phyloP scores from a whole-genome alignment of 805 yeast genomes.

The Suhomyces kilbournensis region DNA sequence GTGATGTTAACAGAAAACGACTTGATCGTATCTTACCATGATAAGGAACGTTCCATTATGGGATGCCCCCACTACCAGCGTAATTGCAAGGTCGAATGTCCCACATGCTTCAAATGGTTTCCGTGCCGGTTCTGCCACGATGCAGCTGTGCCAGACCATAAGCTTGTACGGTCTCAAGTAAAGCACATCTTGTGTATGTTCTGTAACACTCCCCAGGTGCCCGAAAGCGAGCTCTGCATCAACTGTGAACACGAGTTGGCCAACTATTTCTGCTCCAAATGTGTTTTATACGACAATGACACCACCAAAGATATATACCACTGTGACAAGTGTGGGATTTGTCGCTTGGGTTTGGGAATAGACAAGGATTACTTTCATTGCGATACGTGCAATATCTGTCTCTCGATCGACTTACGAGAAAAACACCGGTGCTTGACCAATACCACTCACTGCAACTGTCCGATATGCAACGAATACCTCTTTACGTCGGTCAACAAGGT shows the following conservation, averaged over 20 bases:
- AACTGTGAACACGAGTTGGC: constrained; percentile 69
- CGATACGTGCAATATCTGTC: constrained; percentile 82
- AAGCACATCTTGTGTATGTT: constrained; percentile 76
- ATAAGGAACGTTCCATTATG: constrained; percentile 40
- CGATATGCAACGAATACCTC: constrained; percentile 88
- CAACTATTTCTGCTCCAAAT: constrained; percentile 69
- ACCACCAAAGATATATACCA: constrained; percentile 79
- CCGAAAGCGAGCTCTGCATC: constrained; percentile 62
- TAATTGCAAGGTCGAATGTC: constrained; percentile 80
- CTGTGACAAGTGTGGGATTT: constrained; percentile 89
- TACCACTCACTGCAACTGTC: constrained; percentile 88
- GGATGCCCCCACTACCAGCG: constrained; percentile 87
- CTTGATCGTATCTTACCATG: constrained; percentile 46
- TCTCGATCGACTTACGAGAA: constrained; percentile 72
- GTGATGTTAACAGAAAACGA: constrained; percentile 50
- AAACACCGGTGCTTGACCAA: constrained; percentile 83
- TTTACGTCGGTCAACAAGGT: constrained; percentile 79
- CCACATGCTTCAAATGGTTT: constrained; percentile 70
- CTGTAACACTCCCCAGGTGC: constrained; percentile 73
- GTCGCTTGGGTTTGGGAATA: constrained; percentile 84
- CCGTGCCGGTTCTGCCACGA: constrained; percentile 88
- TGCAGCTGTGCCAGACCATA: constrained; percentile 43
- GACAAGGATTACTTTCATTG: constrained; percentile 92
- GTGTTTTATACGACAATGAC: constrained; percentile 83
- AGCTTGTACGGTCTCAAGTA: constrained; percentile 54